A percentile compares a stretch with the other conserved stretches of the same genome.
phyloP scores from a whole-genome alignment of 1,139 yeast genomes.

The Blastobotrys elegans region DNA sequence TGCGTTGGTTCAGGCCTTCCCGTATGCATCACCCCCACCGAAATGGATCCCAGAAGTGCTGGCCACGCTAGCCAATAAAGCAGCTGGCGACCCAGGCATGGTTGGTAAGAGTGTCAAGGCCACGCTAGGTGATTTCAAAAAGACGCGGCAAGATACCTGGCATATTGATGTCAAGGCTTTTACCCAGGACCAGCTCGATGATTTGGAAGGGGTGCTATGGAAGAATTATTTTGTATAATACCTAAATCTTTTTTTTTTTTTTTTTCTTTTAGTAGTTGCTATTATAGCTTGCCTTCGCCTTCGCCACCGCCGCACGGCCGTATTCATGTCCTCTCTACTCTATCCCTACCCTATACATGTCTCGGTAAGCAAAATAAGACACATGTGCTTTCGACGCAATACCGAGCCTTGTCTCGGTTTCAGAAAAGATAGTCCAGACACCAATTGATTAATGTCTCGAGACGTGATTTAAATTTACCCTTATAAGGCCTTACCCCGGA shows the following conservation, averaged over 20 bases:
- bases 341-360: neutral
- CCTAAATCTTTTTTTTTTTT: neutral
- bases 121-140: conserved; percentile 77
- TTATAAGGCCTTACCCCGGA: no score
- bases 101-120: conserved; percentile 85
- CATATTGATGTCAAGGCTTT: conserved; percentile 79
- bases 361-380: no score
- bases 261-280: neutral
- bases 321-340: neutral
- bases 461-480: no score
- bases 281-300: no score
- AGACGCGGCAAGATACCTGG: conserved; percentile 96
- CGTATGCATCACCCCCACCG: conserved; percentile 90
- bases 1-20: conserved; percentile 83
- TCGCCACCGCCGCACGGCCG: neutral
- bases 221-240: conserved; percentile 78
- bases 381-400: no score
- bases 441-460: no score
- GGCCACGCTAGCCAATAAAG: conserved; percentile 61
- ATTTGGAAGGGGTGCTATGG: conserved; percentile 91
- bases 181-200: conserved; percentile 75
- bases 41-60: conserved; percentile 78
- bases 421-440: no score
- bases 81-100: conserved; percentile 65
- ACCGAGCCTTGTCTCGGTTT: no score